phyloP scores from a whole-genome alignment of 192 early-diverging fungal genomes.

The Phlyctochytrium bullatum region DNA sequence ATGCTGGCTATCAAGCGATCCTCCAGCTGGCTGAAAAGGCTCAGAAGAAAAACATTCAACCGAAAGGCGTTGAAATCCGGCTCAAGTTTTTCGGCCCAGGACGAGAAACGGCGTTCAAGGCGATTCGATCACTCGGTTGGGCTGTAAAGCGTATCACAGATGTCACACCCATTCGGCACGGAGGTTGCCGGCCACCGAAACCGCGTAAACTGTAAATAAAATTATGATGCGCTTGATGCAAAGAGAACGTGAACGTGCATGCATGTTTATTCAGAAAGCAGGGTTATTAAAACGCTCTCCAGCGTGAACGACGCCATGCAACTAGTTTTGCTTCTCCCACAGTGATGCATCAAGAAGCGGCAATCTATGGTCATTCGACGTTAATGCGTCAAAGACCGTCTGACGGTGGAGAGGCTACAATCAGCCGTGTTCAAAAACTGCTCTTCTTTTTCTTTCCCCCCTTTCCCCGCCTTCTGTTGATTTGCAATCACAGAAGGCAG shows the following conservation, averaged over 20 bases:
- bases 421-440: no score
- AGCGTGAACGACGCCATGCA: no score
- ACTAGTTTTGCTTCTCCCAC: no score
- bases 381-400: no score
- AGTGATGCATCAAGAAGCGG: no score
- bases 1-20: conserved; percentile 89
- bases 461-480: no score
- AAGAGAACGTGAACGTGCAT: no score
- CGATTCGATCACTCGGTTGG: conserved; percentile 76
- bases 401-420: no score
- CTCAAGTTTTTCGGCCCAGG: conserved; percentile 91
- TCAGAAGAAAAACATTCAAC: conserved; percentile 52
- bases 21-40: conserved; percentile 64
- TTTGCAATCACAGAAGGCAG: no score
- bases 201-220: conserved; percentile 72
- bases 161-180: conserved; percentile 86
- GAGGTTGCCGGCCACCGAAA: conserved; percentile 89
- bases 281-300: background rate
- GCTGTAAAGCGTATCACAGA: conserved; percentile 74
- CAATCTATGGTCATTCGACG: no score
- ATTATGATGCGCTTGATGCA: background rate
- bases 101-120: conserved; percentile 87
- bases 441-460: no score
- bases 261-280: background rate
- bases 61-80: conserved; percentile 68